A percentile compares a stretch with the other conserved stretches of the same genome.
phyloP scores from a whole-genome alignment of 257 asterid species.

The Lycium ferocissimum region DNA sequence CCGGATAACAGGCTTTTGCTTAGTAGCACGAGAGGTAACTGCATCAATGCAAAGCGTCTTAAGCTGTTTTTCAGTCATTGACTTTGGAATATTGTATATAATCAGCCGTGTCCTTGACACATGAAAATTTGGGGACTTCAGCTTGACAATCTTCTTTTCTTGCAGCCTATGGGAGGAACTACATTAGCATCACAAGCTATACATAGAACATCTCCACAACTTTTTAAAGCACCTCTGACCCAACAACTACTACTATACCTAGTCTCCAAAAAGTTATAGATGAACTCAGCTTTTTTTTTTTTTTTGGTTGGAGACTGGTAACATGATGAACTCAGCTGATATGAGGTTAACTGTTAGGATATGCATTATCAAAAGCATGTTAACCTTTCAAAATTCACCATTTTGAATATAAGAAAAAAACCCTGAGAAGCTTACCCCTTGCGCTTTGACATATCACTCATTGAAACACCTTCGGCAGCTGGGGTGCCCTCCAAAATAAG shows the following conservation, averaged over 20 bases:
- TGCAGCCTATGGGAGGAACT: conserved; percentile 63
- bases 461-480: conserved; percentile 96
- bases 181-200: conserved; percentile 7
- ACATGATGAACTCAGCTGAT: conserved; percentile 5
- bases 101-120: conserved; percentile 88
- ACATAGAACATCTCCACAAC: conserved; percentile 17
- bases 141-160: conserved; percentile 77
- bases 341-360: conserved; percentile 12
- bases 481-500: conserved; percentile 79
- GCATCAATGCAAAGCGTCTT: conserved; percentile 72
- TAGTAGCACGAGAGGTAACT: conserved; percentile 88
- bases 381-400: not conserved
- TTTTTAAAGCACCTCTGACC: not conserved
- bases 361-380: conserved; percentile 4
- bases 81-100: conserved; percentile 85
- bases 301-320: too few species aligned
- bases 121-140: conserved; percentile 89
- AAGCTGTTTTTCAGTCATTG: conserved; percentile 68
- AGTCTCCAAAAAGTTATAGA: conserved; percentile 7
- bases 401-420: not conserved
- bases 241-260: not conserved
- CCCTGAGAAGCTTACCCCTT: conserved; percentile 58
- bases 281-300: not conserved
- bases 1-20: conserved; percentile 83
- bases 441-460: conserved; percentile 82